phyloP scores from a whole-genome alignment of 176 grass and related monocot species.

The Bromus sterilis region DNA sequence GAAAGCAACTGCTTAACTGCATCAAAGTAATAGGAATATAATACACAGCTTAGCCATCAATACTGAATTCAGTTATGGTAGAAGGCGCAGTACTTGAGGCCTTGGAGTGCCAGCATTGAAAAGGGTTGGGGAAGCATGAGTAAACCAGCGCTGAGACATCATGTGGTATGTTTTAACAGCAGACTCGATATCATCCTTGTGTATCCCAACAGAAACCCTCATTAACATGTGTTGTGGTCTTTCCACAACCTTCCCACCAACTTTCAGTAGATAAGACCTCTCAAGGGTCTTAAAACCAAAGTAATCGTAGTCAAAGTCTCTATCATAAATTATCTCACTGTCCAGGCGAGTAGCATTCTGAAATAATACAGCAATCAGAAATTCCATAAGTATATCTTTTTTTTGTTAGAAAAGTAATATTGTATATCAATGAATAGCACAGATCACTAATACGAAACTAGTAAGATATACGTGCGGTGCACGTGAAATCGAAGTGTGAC shows the following conservation, averaged over 20 bases:
- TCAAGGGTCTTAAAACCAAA: slow-evolving; percentile 82
- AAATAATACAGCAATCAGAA: slow-evolving; percentile 5
- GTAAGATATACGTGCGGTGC: too few relatives aligned
- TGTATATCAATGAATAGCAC: not conserved
- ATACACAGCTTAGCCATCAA: not conserved
- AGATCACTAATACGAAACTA: not conserved
- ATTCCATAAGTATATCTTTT: not conserved
- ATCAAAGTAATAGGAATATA: slow-evolving; percentile 2
- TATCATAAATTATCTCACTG: slow-evolving; percentile 79
- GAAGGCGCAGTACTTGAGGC: slow-evolving; percentile 40
- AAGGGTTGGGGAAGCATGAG: slow-evolving; percentile 71
- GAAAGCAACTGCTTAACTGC: slow-evolving; percentile 72
- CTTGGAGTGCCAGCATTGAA: slow-evolving; percentile 75
- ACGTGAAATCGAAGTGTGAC: too few relatives aligned
- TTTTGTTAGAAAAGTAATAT: not conserved
- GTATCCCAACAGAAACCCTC: slow-evolving; percentile 77
- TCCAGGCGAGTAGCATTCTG: slow-evolving; percentile 52
- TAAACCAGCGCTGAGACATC: slow-evolving; percentile 86
- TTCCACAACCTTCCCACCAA: slow-evolving; percentile 52
- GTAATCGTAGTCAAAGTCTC: slow-evolving; percentile 76
- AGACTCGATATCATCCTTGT: slow-evolving; percentile 65
- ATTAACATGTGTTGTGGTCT: slow-evolving; percentile 82
- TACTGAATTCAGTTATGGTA: not conserved
- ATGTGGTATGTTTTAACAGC: slow-evolving; percentile 64
- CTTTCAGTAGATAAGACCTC: slow-evolving; percentile 68